Base-by-base conservation (phyloP, 2,329 filamentous ascomycete genomes). In the Coniochaeta prunicola region DNA sequence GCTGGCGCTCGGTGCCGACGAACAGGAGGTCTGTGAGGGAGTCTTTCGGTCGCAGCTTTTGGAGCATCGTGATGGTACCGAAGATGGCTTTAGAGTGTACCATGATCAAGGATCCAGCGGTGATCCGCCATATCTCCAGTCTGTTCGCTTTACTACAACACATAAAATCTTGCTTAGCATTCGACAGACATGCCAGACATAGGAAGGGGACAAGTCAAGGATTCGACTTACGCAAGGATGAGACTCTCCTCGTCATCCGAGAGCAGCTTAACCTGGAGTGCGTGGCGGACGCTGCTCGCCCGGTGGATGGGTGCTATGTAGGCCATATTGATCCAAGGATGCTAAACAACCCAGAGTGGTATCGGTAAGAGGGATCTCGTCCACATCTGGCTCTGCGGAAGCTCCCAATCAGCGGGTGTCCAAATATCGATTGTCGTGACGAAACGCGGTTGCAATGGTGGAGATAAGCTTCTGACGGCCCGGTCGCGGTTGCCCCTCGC, bases 291-390 rank as follows among this genome's bases (percentile, higher is more conserved):
- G 77, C 91, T 96, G 72, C 91, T 97, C 26, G 94, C 89, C 67
- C 87, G 84, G 73, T 99, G 94, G 59, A 99, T 94, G 40, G 94
- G 92, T 62, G 91, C 92, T 68, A 99, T 80, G 73, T 97, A 99
- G 57, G 94, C 90, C 94, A 99, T 99, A 12, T 5, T 42, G 36
- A 12, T 53, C 24, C 57, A 17, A 36, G 36, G 30, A 36, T 6
- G 36, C 30, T 33, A 55, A 21, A 36, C 30, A 36, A 21, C 33
- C 28, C 33, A n/a, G 17, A 13, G 36, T 15, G 36, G 33, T 55
- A 21, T 33, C 30, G 17, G 6, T 31, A 24, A 17, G 30, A 34
- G 53, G 21, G 21, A 15, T 30, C 26, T 55, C 15, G 13, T 55
- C 4, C 8, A 50, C 45, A 50, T 28, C 26, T 50, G 45, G 21